These are phyloP conservation scores for Ophiobolus disseminans DNA, from an alignment of 2,329 filamentous ascomycete species.

Conservation along the genomic window DNA sequence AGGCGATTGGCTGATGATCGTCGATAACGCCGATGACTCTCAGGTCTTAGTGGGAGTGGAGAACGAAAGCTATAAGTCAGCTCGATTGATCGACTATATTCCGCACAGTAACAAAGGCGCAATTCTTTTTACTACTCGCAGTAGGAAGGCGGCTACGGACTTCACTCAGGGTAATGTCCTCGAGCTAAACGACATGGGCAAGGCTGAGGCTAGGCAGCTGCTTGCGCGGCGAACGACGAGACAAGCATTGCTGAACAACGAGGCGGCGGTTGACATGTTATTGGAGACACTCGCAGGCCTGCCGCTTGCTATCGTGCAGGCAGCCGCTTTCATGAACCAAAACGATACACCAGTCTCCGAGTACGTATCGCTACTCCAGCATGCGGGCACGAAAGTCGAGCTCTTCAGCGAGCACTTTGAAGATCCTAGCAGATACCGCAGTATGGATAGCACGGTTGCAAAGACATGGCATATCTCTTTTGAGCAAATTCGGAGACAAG, in stretches of 20 bases:
- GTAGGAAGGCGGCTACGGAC: conserved; percentile 18
- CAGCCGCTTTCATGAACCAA: too few relatives aligned
- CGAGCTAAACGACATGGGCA: conserved; percentile 24
- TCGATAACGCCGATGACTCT: conserved; percentile 56
- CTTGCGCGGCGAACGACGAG: conserved; percentile 15
- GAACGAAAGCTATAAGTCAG: neutral
- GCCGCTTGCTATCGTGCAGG: conserved; percentile 19
- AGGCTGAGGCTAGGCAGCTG: conserved; percentile 19
- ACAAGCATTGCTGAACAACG: conserved; percentile 14
- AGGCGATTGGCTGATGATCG: conserved; percentile 51
- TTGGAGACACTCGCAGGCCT: conserved; percentile 34
- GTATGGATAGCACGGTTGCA: conserved; percentile 42
- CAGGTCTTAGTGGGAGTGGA: conserved; percentile 35
- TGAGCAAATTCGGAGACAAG: conserved; percentile 37
- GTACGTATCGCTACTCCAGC: conserved; percentile 25
- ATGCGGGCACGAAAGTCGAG: conserved; percentile 31
- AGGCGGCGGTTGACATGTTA: conserved; percentile 23
- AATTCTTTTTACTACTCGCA: conserved; percentile 43
- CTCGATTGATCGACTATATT: conserved; percentile 34
- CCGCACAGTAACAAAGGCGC: conserved; percentile 39
- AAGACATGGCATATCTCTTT: conserved; percentile 51
- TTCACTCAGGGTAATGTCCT: conserved; percentile 25
- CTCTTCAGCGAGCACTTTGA: conserved; percentile 44
- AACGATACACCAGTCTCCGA: conserved; percentile 23
- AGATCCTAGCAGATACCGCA: conserved; percentile 38